These are phyloP conservation scores for Pseudogymnoascus sp. DNA, from an alignment of 2,329 filamentous ascomycete genomes.

Conservation along the genomic window DNA sequence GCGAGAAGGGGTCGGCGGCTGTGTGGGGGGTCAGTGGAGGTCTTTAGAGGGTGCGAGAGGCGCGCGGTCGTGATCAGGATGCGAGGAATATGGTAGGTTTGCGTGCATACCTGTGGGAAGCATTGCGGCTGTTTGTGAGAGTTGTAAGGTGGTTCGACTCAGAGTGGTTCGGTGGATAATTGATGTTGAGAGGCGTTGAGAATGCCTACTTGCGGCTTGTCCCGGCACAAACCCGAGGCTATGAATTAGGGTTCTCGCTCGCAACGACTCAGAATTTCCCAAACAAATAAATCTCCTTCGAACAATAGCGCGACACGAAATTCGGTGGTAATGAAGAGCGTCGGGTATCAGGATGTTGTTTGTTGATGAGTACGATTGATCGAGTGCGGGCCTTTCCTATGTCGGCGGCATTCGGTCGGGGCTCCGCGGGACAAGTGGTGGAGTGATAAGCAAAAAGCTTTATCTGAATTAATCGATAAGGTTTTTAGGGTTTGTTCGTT, in stretches of 20 bases:
- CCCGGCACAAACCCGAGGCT: conserved; percentile 3
- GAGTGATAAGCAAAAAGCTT: conserved; percentile 9
- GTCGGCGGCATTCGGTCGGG: not conserved
- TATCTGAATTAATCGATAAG: conserved; percentile 6
- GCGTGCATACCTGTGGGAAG: conserved; percentile 8
- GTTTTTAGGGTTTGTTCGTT: conserved; percentile 7
- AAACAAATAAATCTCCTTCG: not conserved
- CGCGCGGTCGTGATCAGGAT: not conserved
- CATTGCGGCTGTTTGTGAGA: not conserved
- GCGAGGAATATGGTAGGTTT: not conserved
- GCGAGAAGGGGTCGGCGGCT: conserved; percentile 54
- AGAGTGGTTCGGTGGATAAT: not conserved
- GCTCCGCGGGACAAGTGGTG: not conserved
- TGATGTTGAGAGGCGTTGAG: conserved; percentile 10
- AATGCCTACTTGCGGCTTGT: conserved; percentile 4
- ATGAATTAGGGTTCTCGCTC: not conserved
- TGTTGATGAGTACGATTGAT: not conserved
- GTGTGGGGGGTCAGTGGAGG: conserved; percentile 10
- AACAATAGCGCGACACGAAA: not conserved
- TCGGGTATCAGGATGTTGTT: not conserved
- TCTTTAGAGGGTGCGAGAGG: not conserved
- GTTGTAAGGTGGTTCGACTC: not conserved
- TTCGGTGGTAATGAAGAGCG: not conserved
- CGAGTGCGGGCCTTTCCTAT: not conserved
- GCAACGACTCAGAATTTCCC: not conserved